These are phyloP conservation scores for Omphalotus guepiniiformis DNA, from an alignment of 768 basidiomycete genomes.

Conservation along the genomic window DNA sequence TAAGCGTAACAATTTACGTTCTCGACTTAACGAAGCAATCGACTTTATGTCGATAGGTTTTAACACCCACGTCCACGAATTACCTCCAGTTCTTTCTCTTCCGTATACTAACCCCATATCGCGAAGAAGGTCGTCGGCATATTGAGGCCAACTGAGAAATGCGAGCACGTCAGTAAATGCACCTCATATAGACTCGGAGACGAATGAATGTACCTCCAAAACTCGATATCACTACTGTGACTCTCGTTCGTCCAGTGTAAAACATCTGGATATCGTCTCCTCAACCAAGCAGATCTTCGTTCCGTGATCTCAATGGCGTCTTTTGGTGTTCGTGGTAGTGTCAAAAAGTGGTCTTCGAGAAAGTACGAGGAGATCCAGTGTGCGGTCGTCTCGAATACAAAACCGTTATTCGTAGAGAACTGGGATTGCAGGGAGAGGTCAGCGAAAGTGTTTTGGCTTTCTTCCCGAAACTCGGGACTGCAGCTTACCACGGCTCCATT, in stretches of 20 bases:
- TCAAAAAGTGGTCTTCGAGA: conserved; percentile 45
- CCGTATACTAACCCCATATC: conserved; percentile 8
- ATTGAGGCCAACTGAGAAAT: conserved; percentile 7
- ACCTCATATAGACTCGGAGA: neutral
- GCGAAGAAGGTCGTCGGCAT: conserved; percentile 5
- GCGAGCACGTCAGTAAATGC: neutral
- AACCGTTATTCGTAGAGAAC: conserved; percentile 55
- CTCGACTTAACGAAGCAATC: neutral
- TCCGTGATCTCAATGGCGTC: conserved; percentile 42
- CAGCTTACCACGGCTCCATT: conserved; percentile 54
- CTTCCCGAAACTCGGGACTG: neutral
- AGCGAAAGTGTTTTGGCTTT: neutral
- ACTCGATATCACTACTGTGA: conserved; percentile 7
- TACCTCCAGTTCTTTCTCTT: conserved; percentile 6
- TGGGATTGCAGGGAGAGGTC: conserved; percentile 16
- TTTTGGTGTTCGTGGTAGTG: conserved; percentile 40
- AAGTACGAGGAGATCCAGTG: conserved; percentile 70
- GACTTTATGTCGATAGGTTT: conserved; percentile 5
- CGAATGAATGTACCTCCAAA: conserved; percentile 2
- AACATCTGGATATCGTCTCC: conserved; percentile 49
- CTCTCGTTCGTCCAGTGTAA: conserved; percentile 21
- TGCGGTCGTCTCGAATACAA: conserved; percentile 47
- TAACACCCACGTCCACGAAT: conserved; percentile 6
- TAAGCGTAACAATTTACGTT: too few relatives aligned
- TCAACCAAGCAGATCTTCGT: conserved; percentile 47